These are phyloP conservation scores for Furcasterigmium sp. DNA, from an alignment of 2,329 filamentous ascomycete genomes.

Conservation along the genomic window DNA sequence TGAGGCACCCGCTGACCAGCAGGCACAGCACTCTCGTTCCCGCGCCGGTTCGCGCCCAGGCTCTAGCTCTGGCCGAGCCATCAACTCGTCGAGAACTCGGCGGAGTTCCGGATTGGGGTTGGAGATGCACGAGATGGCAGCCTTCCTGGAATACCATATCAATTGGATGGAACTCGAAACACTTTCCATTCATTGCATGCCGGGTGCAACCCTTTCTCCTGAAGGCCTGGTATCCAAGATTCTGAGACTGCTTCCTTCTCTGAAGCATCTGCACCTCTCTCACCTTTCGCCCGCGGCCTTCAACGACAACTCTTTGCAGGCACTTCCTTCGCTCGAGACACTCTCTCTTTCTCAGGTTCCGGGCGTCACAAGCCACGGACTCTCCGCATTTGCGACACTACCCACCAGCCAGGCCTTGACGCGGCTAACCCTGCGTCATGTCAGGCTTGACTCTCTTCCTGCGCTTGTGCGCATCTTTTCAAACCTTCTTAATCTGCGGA, in stretches of 20 bases:
- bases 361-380: slow-evolving; percentile 50
- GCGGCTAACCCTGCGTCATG: slow-evolving; percentile 49
- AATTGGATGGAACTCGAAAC: slow-evolving; percentile 52
- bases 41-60: slow-evolving; percentile 12
- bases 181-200: slow-evolving; percentile 53
- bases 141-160: slow-evolving; percentile 46
- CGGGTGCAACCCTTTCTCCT: slow-evolving; percentile 48
- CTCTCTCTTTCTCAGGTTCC: slow-evolving; percentile 50
- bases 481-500: slow-evolving; percentile 41
- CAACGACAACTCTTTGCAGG: slow-evolving; percentile 48
- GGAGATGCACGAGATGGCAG: slow-evolving; percentile 33
- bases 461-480: slow-evolving; percentile 55
- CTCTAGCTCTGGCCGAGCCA: slow-evolving; percentile 10
- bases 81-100: slow-evolving; percentile 1
- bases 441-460: slow-evolving; percentile 50
- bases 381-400: slow-evolving; percentile 51
- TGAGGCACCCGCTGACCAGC: slow-evolving; percentile 27
- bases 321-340: slow-evolving; percentile 48
- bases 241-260: slow-evolving; percentile 43
- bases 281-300: slow-evolving; percentile 51
- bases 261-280: slow-evolving; percentile 56
- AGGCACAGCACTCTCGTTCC: slow-evolving; percentile 22
- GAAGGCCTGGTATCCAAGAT: slow-evolving; percentile 46
- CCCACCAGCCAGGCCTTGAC: slow-evolving; percentile 38
- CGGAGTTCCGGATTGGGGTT: slow-evolving; percentile 20